Base-by-base conservation (phyloP, 1,139 yeast species). In the Kodamaea alishanica region DNA sequence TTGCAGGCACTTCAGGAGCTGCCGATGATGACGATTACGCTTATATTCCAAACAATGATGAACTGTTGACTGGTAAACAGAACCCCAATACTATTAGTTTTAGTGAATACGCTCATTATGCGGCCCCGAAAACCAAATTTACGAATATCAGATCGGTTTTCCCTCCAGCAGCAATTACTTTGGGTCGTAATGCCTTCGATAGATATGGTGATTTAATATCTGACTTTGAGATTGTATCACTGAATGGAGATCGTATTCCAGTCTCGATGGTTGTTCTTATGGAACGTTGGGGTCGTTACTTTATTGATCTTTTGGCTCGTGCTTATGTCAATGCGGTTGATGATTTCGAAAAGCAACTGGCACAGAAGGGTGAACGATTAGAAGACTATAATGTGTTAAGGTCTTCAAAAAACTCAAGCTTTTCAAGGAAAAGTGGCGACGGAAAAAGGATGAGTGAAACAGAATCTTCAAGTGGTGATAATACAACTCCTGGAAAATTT, bases 201-300 rank as follows among this genome's bases (percentile, higher is more conserved):
- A 65, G 86, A 35, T 80, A 73, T 57, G 84, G 85, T 0, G 74
- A 73, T 32, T 65, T 80, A 8, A 61, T 84, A 7, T 74, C 88
- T 0, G 94, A 84, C 59, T 80, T 84, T 55, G 90, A 84, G 53
- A 64, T 84, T 37, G 73, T 84, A 8, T 73, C 86, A 1, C 68
- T 75, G 11, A 84, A 78, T 51, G 90, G 90, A 3, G 82, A 79
- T 37, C 61, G 81, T 26, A 70, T 82, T 9, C 79, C 84, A 0
- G 79, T 81, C 2, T 81, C 89, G 0, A 48, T 79, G 36, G 69
- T 68, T 45, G 64, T 84, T 3, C 67, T 84, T 38, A 66, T 84
- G 48, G 83, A 80, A 50, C 67, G 92, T 53, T 84, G 94, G 94
- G 92, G 92, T 0, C 58, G 76, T 27, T 81, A 75, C 48, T 84